These are phyloP conservation scores for Chlamydomonas eustigma DNA, from an alignment of 139 green algal genomes.

Conservation along the genomic window DNA sequence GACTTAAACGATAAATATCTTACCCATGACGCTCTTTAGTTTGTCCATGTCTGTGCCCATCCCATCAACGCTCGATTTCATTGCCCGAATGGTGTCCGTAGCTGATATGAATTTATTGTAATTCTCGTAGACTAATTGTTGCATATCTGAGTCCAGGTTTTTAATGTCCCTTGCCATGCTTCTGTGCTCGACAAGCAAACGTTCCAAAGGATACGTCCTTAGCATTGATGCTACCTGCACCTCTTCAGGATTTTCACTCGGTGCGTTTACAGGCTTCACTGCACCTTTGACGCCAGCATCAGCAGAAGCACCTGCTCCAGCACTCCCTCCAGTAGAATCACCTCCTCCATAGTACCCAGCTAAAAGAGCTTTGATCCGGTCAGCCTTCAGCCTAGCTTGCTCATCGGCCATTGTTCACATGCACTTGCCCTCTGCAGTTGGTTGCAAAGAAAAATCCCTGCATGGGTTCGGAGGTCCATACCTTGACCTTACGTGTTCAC, in stretches of 20 bases:
- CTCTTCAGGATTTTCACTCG: neutral
- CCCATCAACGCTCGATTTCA: slow-evolving; percentile 56
- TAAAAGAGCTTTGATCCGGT: slow-evolving; percentile 23
- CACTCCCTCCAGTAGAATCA: neutral
- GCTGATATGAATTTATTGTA: slow-evolving; percentile 98
- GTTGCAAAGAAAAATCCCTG: too few relatives aligned
- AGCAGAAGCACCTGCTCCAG: neutral
- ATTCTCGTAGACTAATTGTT: slow-evolving; percentile 97
- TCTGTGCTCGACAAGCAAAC: slow-evolving; percentile 69
- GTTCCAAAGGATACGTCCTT: slow-evolving; percentile 52
- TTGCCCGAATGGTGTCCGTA: slow-evolving; percentile 88
- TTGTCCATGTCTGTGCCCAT: slow-evolving; percentile 72
- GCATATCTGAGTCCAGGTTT: slow-evolving; percentile 92
- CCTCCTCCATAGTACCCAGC: slow-evolving; percentile 19
- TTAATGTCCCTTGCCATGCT: slow-evolving; percentile 84
- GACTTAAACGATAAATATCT: neutral
- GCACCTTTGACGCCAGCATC: too few relatives aligned
- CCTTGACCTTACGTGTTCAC: too few relatives aligned
- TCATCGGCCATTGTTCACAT: slow-evolving; percentile 10
- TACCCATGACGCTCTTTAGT: slow-evolving; percentile 56
- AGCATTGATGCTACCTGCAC: slow-evolving; percentile 30
- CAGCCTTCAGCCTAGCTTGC: neutral
- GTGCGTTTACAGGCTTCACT: neutral
- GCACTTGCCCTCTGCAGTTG: too few relatives aligned
- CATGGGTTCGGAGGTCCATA: too few relatives aligned